Evolutionary conservation across 345 rosid genomes (phyloP).

Genomic region (Euphorbia tirucalli): DNA sequence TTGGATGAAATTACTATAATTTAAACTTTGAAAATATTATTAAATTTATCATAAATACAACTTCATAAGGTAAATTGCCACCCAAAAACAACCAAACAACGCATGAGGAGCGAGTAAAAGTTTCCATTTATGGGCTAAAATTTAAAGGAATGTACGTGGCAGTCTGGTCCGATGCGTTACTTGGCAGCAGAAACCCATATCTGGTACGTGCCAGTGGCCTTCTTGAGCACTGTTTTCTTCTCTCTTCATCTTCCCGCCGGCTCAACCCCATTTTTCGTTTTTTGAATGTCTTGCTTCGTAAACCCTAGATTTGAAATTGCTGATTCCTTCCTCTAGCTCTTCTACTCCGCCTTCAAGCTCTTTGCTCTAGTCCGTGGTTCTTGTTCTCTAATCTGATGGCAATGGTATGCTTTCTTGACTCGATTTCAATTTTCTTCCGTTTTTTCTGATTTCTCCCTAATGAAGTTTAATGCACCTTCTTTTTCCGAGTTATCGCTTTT

Average conservation of each 20-base stretch:
- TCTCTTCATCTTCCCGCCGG: conserved; percentile 9
- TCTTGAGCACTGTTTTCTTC: neutral
- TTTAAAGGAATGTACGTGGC: neutral
- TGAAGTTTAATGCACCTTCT: neutral
- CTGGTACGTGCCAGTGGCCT: neutral
- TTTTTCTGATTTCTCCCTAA: neutral
- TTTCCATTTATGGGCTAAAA: no score
- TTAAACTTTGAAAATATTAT: no score
- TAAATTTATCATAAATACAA: no score
- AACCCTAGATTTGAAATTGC: conserved; percentile 4
- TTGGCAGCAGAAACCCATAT: no score
- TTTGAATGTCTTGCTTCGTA: neutral
- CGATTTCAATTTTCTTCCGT: neutral
- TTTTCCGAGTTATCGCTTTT: neutral
- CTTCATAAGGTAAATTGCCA: no score
- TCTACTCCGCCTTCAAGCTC: neutral
- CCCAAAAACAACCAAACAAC: no score
- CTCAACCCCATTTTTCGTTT: neutral
- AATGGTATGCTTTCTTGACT: neutral
- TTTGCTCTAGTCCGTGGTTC: neutral
- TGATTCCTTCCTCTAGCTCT: neutral
- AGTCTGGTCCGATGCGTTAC: neutral
- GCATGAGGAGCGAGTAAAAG: no score
- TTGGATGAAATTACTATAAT: no score
- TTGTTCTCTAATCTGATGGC: neutral